A percentile compares a stretch with the other conserved stretches of the same genome.
Conservation (phyloP, 768 basidiomycete genomes). For the Naganishia randhawae region DNA sequence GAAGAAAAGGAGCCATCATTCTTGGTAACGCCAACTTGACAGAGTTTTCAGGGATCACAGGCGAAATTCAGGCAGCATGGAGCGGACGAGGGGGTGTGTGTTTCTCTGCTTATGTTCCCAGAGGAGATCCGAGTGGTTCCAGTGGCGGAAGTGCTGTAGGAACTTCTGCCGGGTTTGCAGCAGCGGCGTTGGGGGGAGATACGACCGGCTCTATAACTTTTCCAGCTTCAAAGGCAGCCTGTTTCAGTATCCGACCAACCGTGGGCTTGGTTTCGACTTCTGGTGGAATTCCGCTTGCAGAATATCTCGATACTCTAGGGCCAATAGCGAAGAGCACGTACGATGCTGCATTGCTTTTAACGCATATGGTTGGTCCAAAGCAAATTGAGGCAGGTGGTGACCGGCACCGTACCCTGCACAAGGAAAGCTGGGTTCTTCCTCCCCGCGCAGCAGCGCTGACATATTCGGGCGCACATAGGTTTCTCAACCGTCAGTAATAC, state of each 20-base stretch:
- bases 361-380: not conserved
- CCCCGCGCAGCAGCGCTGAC: no score
- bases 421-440: not conserved
- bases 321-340: slow-evolving; percentile 17
- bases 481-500: no score
- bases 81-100: slow-evolving; percentile 11
- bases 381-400: not conserved
- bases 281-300: not conserved
- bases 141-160: slow-evolving; percentile 15
- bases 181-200: slow-evolving; percentile 8
- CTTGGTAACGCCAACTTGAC: slow-evolving; percentile 16
- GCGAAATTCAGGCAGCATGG: not conserved
- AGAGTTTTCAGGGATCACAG: not conserved
- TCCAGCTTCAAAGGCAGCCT: slow-evolving; percentile 2
- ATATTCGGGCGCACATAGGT: no score
- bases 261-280: not conserved
- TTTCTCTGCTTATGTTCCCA: not conserved
- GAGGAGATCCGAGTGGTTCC: not conserved
- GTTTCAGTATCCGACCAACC: not conserved
- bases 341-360: slow-evolving; percentile 10
- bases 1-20: slow-evolving; percentile 17
- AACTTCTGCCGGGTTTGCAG: slow-evolving; percentile 17
- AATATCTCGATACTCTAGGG: not conserved
- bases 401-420: no score
- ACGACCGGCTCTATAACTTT: slow-evolving; percentile 14